Evolutionary conservation across 2,329 filamentous ascomycete species (phyloP), one percentile per base, ranked within the genome.

Genomic region (Fusarium hainanense): DNA sequence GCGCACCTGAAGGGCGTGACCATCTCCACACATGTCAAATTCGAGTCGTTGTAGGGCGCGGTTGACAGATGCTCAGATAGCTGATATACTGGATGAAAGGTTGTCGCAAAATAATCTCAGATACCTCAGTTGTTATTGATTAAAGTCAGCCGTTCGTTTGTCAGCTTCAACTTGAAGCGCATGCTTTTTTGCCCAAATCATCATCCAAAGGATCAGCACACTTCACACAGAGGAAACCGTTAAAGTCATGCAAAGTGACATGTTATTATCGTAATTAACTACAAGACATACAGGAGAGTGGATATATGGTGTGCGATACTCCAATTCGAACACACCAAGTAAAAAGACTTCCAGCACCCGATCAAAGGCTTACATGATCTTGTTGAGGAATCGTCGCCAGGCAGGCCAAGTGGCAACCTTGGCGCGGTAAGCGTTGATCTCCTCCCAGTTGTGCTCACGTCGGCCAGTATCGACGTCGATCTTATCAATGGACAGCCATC

Each of bases 381-480:
- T 77, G 75, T 82, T 60, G 4, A 81, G 49, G 23, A 77, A 48
- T 6, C 81, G 79, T 74, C 79, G 80, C 87, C 86, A 90, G 14
- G 79, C 76, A 3, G 88, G 87, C 82, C 82, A 85, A 6, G 79
- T 73, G 18, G 84, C 85, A 21, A 87, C 76, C 77, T 82, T 76
- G 40, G 81, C 84, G 30, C 84, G 82, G 73, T 85, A 82, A 40
- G 80, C 84, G 76, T 90, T 85, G 79, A 90, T 89, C 42, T 81
- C 80, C 13, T 90, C 88, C 88, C 88, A 91, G 76, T 92, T 86
- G 60, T 91, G 84, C 78, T 89, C 86, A 69, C 90, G 85, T 60
- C 90, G 86, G 54, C 89, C 90, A 57, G 85, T 86, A 76, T 92
- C 90, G 58, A 93, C 83, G 71, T 93, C 90, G 70, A 93, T 92